Evolutionary conservation across 2,329 filamentous ascomycete species (phyloP).

Genomic region (Fusarium annulatum): DNA sequence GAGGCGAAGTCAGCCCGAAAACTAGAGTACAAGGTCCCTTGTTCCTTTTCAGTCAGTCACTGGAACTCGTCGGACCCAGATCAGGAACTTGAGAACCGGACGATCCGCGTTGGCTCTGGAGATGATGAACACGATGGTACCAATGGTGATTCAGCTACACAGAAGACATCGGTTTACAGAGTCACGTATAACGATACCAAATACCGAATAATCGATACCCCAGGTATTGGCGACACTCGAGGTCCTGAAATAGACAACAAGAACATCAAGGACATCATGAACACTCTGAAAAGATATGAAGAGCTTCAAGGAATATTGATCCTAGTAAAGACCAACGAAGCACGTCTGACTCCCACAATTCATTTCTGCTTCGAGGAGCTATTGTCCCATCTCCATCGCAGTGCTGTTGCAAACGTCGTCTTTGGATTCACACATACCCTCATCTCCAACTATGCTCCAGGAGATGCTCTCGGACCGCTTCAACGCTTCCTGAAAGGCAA

Average conservation of each 20-base stretch:
- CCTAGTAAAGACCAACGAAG: conserved; percentile 15
- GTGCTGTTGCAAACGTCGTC: conserved; percentile 21
- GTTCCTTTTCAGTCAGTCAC: conserved; percentile 14
- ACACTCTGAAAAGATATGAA: conserved; percentile 5
- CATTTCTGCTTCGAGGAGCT: conserved; percentile 31
- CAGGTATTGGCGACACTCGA: conserved; percentile 26
- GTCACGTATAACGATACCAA: background rate
- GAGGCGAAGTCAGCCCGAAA: conserved; percentile 44
- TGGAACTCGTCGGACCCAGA: background rate
- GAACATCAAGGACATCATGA: conserved; percentile 25
- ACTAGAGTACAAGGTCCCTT: conserved; percentile 28
- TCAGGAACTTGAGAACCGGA: background rate
- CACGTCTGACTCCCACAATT: conserved; percentile 8
- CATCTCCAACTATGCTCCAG: conserved; percentile 11
- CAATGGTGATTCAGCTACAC: conserved; percentile 22
- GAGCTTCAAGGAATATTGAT: conserved; percentile 32
- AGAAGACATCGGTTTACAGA: conserved; percentile 4
- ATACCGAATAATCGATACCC: conserved; percentile 27
- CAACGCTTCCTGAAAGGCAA: background rate
- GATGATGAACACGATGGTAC: conserved; percentile 26
- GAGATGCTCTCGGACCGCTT: conserved; percentile 2
- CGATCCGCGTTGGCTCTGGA: conserved; percentile 16
- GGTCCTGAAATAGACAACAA: conserved; percentile 17
- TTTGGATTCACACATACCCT: conserved; percentile 35
- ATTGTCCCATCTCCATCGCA: conserved; percentile 12